phyloP scores from a whole-genome alignment of 768 basidiomycete genomes.

The Coprinellus aureogranulatus region DNA sequence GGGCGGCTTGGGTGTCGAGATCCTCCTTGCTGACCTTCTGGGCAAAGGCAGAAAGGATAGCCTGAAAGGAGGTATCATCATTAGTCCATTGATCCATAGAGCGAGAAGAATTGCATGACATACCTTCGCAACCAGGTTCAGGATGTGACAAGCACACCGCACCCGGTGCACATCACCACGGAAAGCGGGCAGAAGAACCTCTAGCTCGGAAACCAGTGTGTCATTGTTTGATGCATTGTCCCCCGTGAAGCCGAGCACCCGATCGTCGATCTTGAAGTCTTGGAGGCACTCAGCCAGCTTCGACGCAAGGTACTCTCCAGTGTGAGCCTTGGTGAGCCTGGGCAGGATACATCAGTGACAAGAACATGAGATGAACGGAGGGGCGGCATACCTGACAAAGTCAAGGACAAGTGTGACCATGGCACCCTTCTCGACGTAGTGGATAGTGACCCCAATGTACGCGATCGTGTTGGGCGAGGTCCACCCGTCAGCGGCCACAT shows the following conservation, averaged over 20 bases:
- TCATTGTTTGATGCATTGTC: slow-evolving; percentile 37
- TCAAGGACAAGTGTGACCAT: not conserved
- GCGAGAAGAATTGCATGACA: slow-evolving; percentile 16
- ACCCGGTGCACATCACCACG: slow-evolving; percentile 20
- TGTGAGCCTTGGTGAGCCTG: not conserved
- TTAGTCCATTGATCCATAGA: not conserved
- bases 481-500: not conserved
- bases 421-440: not conserved
- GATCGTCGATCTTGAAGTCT: slow-evolving; percentile 22
- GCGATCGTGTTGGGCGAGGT: not conserved
- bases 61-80: not conserved
- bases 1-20: slow-evolving; percentile 4
- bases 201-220: slow-evolving; percentile 31
- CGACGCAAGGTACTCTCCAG: not conserved
- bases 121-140: slow-evolving; percentile 32
- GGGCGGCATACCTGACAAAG: not conserved
- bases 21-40: slow-evolving; percentile 1
- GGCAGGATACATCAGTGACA: slow-evolving; percentile 33
- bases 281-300: not conserved
- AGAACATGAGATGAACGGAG: slow-evolving; percentile 19
- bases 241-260: slow-evolving; percentile 31
- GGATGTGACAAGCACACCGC: slow-evolving; percentile 34
- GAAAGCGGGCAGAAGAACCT: slow-evolving; percentile 17
- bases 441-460: not conserved
- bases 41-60: not conserved